A percentile compares a stretch with the other conserved stretches of the same genome.
These are phyloP conservation scores for Ophiostoma sp. DNA, from an alignment of 2,329 filamentous ascomycete genomes.

Conservation along the genomic window DNA sequence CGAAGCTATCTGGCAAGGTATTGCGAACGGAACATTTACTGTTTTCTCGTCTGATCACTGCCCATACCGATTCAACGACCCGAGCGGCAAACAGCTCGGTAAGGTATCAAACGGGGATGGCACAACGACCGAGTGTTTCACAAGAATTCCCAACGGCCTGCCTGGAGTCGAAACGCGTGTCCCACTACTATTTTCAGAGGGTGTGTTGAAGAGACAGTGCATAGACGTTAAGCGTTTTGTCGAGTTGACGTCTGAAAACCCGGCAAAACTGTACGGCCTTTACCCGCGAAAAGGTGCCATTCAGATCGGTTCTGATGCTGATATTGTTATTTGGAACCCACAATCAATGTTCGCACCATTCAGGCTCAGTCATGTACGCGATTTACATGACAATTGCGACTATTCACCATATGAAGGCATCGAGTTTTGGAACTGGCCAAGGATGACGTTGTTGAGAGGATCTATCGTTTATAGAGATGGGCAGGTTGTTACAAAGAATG, in stretches of 20 bases:
- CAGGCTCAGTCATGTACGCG: conserved; percentile 41
- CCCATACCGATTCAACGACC: conserved; percentile 33
- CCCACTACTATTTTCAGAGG: conserved; percentile 40
- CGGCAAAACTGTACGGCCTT: conserved; percentile 53
- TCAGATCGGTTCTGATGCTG: conserved; percentile 49
- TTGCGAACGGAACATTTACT: conserved; percentile 51
- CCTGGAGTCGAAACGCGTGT: conserved; percentile 54
- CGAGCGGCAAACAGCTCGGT: neutral
- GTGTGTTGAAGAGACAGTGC: conserved; percentile 29
- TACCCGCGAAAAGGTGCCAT: conserved; percentile 47
- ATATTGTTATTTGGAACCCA: conserved; percentile 54
- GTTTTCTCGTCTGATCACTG: conserved; percentile 47
- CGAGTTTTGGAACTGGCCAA: conserved; percentile 53
- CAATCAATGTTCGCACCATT: conserved; percentile 33
- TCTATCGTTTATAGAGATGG: conserved; percentile 51
- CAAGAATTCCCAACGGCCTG: conserved; percentile 52
- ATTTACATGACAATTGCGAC: conserved; percentile 56
- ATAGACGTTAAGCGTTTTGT: conserved; percentile 48
- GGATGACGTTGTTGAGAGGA: conserved; percentile 54
- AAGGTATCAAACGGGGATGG: conserved; percentile 6
- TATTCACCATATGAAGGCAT: conserved; percentile 58
- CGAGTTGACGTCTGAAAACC: conserved; percentile 49
- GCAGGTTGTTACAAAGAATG: conserved; percentile 45
- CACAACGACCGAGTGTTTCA: conserved; percentile 37
- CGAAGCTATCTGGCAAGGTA: conserved; percentile 47